Percentiles rank a stretch among this genome's conserved stretches.
Conservation (phyloP, 2,329 filamentous ascomycete genomes). For the Xylariaceae sp. region DNA sequence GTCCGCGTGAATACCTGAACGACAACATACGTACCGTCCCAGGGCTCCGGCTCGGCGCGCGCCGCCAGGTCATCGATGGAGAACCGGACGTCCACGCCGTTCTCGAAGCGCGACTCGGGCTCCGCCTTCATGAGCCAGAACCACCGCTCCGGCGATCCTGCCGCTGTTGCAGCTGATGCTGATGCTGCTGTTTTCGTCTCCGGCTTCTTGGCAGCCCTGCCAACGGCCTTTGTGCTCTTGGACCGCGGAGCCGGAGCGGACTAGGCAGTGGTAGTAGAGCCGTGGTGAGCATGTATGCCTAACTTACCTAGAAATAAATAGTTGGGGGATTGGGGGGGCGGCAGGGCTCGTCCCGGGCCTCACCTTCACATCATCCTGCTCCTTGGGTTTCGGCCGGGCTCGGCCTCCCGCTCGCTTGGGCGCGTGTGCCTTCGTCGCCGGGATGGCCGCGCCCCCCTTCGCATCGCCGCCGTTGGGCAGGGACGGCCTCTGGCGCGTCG, state of each 20-base stretch:
- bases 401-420: too few species aligned
- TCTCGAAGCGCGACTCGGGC: slow-evolving; percentile 78
- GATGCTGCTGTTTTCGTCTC: slow-evolving; percentile 4
- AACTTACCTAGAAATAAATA: too few species aligned
- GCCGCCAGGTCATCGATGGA: slow-evolving; percentile 83
- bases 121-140: slow-evolving; percentile 87
- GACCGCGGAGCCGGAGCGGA: neutral
- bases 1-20: too few species aligned
- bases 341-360: too few species aligned
- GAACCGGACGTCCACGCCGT: slow-evolving; percentile 83
- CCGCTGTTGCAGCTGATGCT: neutral
- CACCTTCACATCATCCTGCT: too few species aligned
- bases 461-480: slow-evolving; percentile 1
- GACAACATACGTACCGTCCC: slow-evolving; percentile 73
- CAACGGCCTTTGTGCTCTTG: slow-evolving; percentile 1
- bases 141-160: slow-evolving; percentile 16
- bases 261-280: neutral
- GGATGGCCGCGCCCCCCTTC: neutral
- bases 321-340: too few species aligned
- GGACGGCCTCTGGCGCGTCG: slow-evolving; percentile 11
- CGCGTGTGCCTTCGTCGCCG: too few species aligned
- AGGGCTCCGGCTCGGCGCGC: slow-evolving; percentile 71
- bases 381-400: too few species aligned
- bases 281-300: too few species aligned
- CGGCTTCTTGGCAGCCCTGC: neutral